Percentiles rank a stretch among this genome's conserved stretches.
These are phyloP conservation scores for Skeletonema menzelii DNA, from an alignment of 108 stramenopile genomes.

Conservation along the genomic window DNA sequence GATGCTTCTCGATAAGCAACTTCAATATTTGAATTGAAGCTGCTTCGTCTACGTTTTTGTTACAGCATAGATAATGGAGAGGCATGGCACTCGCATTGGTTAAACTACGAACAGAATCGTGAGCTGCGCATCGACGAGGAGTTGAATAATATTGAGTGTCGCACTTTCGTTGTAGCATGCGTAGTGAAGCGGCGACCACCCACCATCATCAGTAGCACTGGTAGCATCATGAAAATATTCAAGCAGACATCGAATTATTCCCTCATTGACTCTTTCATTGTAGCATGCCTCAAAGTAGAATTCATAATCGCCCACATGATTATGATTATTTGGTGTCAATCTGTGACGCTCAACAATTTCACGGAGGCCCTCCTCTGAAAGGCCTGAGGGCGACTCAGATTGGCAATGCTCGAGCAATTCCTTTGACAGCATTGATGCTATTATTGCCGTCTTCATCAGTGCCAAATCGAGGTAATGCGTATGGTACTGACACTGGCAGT, in stretches of 20 bases:
- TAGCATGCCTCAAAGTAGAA: background rate
- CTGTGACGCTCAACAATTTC: background rate
- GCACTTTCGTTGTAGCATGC: background rate
- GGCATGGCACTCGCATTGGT: no score
- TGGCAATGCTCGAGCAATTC: background rate
- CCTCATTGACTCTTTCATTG: slow-evolving; percentile 9
- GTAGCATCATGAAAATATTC: slow-evolving; percentile 5
- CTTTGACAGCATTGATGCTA: background rate
- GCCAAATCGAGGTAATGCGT: no score
- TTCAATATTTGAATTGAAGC: background rate
- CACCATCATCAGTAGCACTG: background rate
- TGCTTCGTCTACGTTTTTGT: background rate
- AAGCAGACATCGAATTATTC: slow-evolving; percentile 12
- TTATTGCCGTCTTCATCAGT: no score
- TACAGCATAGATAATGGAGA: slow-evolving; percentile 1
- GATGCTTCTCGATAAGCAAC: no score
- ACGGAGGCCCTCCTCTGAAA: background rate
- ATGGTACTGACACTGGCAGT: no score
- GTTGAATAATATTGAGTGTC: background rate
- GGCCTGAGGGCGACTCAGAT: background rate
- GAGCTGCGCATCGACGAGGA: slow-evolving; percentile 5
- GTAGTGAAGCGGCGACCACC: background rate
- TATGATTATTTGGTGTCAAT: background rate
- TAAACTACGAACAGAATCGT: background rate
- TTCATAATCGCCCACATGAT: background rate